Evolutionary conservation across 805 yeast genomes (phyloP).

Genomic region (Candida gorgasii): DNA sequence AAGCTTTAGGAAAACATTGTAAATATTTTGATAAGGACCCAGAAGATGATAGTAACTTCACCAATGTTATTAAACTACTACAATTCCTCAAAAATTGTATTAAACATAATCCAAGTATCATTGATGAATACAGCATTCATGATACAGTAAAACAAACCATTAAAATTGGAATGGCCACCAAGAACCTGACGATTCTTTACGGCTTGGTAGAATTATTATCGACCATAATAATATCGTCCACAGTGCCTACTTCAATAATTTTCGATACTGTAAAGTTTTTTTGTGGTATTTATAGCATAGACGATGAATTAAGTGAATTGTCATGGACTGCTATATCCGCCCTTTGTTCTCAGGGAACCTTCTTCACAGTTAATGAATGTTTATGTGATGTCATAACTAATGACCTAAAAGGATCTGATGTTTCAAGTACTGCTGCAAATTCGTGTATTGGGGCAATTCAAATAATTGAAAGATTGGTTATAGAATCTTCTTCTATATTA

Average conservation of each 20-base stretch:
- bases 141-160: slow-evolving; percentile 34
- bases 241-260: slow-evolving; percentile 43
- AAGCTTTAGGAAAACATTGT: slow-evolving; percentile 14
- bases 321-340: slow-evolving; percentile 41
- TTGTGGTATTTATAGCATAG: slow-evolving; percentile 43
- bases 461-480: slow-evolving; percentile 29
- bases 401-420: slow-evolving; percentile 9
- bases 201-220: slow-evolving; percentile 44
- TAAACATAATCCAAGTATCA: slow-evolving; percentile 46
- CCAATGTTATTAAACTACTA: slow-evolving; percentile 23
- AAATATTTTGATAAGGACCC: slow-evolving; percentile 8
- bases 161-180: slow-evolving; percentile 40
- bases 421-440: slow-evolving; percentile 20
- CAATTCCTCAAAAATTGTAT: slow-evolving; percentile 45
- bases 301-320: slow-evolving; percentile 32
- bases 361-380: slow-evolving; percentile 15
- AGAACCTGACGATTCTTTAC: slow-evolving; percentile 35
- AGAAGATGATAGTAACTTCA: slow-evolving; percentile 13
- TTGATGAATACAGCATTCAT: slow-evolving; percentile 39
- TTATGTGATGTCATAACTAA: slow-evolving; percentile 14
- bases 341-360: slow-evolving; percentile 39
- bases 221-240: slow-evolving; percentile 46
- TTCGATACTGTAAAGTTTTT: slow-evolving; percentile 42
- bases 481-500: slow-evolving; percentile 19
- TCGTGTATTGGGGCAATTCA: slow-evolving; percentile 42